Evolutionary conservation across 805 yeast genomes (phyloP).

Genomic region (Candida pseudofarinosa): DNA sequence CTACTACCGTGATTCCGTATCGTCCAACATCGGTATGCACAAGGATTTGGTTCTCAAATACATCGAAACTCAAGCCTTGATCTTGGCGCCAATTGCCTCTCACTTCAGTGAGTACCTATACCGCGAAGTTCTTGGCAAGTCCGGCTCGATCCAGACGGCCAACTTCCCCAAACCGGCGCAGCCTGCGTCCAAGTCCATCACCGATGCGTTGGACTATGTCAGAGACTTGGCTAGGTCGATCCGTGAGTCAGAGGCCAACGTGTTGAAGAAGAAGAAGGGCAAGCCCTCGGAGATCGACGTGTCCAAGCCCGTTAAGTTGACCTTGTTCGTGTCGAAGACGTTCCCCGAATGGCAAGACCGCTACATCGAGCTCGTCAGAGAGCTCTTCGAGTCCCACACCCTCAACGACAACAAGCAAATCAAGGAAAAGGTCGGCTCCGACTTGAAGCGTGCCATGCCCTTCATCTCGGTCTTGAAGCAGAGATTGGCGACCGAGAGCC

Average conservation of each 20-base stretch:
- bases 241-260: constrained; percentile 89
- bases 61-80: constrained; percentile 79
- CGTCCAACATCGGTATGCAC: constrained; percentile 64
- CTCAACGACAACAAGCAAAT: constrained; percentile 63
- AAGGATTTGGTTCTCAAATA: constrained; percentile 74
- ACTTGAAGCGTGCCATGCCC: constrained; percentile 98
- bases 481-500: constrained; percentile 64
- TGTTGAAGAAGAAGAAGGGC: constrained; percentile 84
- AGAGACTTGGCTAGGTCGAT: constrained; percentile 75
- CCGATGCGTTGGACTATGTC: constrained; percentile 74
- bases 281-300: constrained; percentile 72
- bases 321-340: constrained; percentile 70
- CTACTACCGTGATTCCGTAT: constrained; percentile 82
- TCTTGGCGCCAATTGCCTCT: constrained; percentile 91
- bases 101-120: constrained; percentile 90
- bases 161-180: constrained; percentile 73
- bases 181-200: constrained; percentile 57
- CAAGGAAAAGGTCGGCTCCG: constrained; percentile 70
- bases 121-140: constrained; percentile 71
- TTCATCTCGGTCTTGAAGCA: constrained; percentile 83
- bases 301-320: constrained; percentile 66
- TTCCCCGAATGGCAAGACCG: constrained; percentile 70
- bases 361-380: constrained; percentile 66
- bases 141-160: constrained; percentile 66
- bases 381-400: constrained; percentile 60